Evolutionary conservation across 306 rosid species (phyloP).

Genomic region (Acacia acuminata): DNA sequence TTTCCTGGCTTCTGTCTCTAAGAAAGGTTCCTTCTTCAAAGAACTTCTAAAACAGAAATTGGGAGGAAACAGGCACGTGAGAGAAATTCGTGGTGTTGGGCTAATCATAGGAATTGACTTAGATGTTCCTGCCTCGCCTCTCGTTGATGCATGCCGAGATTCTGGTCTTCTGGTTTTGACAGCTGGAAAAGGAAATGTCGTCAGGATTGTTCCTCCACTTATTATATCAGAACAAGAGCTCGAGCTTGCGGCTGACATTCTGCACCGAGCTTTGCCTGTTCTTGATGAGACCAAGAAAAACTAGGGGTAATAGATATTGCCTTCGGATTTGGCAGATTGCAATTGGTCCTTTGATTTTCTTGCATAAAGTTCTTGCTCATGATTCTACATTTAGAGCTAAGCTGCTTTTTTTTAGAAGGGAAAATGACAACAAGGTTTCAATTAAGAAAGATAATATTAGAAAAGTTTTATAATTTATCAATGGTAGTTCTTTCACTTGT

Average conservation of each 20-base stretch:
- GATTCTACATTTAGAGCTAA: not conserved
- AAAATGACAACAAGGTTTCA: too few relatives aligned
- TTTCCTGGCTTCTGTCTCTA: constrained; percentile 64
- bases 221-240: constrained; percentile 81
- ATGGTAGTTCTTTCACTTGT: too few relatives aligned
- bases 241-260: constrained; percentile 62
- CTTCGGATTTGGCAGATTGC: not conserved
- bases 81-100: constrained; percentile 77
- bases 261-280: constrained; percentile 48
- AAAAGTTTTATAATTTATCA: too few relatives aligned
- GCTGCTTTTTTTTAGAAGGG: not conserved
- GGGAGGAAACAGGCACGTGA: constrained; percentile 69
- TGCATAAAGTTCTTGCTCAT: not conserved
- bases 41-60: constrained; percentile 68
- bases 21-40: constrained; percentile 68
- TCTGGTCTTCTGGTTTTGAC: constrained; percentile 74
- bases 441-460: too few relatives aligned
- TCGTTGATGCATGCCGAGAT: constrained; percentile 75
- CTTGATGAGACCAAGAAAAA: constrained; percentile 46
- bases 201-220: constrained; percentile 91
- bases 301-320: constrained; percentile 28
- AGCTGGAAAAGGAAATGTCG: constrained; percentile 86
- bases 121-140: constrained; percentile 65
- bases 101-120: constrained; percentile 78
- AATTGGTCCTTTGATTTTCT: constrained; percentile 13